phyloP scores from a whole-genome alignment of 257 asterid species.

The Fraxinus pennsylvanica region DNA sequence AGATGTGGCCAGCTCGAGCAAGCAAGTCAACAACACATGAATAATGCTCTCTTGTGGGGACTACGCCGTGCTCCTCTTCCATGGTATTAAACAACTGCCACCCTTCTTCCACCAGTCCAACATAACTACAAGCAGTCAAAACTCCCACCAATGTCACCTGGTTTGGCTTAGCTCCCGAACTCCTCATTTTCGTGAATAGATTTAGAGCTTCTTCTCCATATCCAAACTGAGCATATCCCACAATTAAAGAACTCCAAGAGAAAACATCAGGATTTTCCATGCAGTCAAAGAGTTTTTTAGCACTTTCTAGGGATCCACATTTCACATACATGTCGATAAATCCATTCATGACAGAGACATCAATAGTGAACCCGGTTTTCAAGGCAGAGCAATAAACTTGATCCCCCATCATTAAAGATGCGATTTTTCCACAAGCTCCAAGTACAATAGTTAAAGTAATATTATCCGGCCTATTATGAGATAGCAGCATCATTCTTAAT shows the following conservation, averaged over 20 bases:
- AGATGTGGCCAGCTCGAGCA: slow-evolving; percentile 59
- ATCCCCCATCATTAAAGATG: slow-evolving; percentile 57
- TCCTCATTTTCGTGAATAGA: slow-evolving; percentile 54
- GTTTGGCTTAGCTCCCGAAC: slow-evolving; percentile 54
- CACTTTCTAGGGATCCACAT: slow-evolving; percentile 65
- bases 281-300: slow-evolving; percentile 50
- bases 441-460: slow-evolving; percentile 49
- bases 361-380: slow-evolving; percentile 49
- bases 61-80: slow-evolving; percentile 55
- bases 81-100: slow-evolving; percentile 53
- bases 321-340: slow-evolving; percentile 68
- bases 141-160: slow-evolving; percentile 75
- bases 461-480: slow-evolving; percentile 52
- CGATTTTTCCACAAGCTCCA: slow-evolving; percentile 58
- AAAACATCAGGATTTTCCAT: slow-evolving; percentile 48
- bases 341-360: slow-evolving; percentile 53
- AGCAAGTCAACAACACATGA: slow-evolving; percentile 75
- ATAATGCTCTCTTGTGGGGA: slow-evolving; percentile 64
- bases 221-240: slow-evolving; percentile 77
- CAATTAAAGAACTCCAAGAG: slow-evolving; percentile 71
- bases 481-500: slow-evolving; percentile 49
- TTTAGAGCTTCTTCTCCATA: slow-evolving; percentile 57
- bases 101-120: slow-evolving; percentile 77
- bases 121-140: slow-evolving; percentile 77
- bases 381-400: slow-evolving; percentile 45